These are phyloP conservation scores for Moelleriella libera DNA, from an alignment of 2,329 filamentous ascomycete species.

Conservation along the genomic window DNA sequence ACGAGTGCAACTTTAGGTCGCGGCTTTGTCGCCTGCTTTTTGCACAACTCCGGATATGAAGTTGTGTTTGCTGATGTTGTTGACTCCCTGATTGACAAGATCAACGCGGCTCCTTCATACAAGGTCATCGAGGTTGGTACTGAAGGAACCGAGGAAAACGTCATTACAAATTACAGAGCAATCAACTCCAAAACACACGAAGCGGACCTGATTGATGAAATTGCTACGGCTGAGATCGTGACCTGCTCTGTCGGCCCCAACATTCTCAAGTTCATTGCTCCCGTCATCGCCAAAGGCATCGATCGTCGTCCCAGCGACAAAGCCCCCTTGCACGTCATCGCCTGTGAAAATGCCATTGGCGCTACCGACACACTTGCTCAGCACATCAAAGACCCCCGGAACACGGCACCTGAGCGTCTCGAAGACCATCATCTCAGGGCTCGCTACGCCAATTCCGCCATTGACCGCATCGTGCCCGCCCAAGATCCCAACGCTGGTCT, in stretches of 20 bases:
- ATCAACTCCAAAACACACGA: slow-evolving; percentile 89
- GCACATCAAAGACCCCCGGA: slow-evolving; percentile 61
- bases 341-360: slow-evolving; percentile 95
- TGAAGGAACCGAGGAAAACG: slow-evolving; percentile 67
- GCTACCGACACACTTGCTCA: slow-evolving; percentile 78
- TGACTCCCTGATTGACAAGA: slow-evolving; percentile 63
- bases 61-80: slow-evolving; percentile 95
- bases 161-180: slow-evolving; percentile 89
- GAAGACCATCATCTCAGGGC: slow-evolving; percentile 59
- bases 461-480: slow-evolving; percentile 93
- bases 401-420: slow-evolving; percentile 56
- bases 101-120: slow-evolving; percentile 68
- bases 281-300: slow-evolving; percentile 89
- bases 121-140: slow-evolving; percentile 84
- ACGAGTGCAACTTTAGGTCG: slow-evolving; percentile 29
- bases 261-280: slow-evolving; percentile 91
- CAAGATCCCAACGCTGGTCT: slow-evolving; percentile 70
- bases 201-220: slow-evolving; percentile 68
- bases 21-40: slow-evolving; percentile 80
- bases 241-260: slow-evolving; percentile 96
- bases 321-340: slow-evolving; percentile 77
- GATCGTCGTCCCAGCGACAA: slow-evolving; percentile 51
- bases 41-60: slow-evolving; percentile 89
- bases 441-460: slow-evolving; percentile 91
- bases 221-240: slow-evolving; percentile 75